phyloP scores from a whole-genome alignment of 495 filamentous ascomycete species.

The Neurospora sp. region DNA sequence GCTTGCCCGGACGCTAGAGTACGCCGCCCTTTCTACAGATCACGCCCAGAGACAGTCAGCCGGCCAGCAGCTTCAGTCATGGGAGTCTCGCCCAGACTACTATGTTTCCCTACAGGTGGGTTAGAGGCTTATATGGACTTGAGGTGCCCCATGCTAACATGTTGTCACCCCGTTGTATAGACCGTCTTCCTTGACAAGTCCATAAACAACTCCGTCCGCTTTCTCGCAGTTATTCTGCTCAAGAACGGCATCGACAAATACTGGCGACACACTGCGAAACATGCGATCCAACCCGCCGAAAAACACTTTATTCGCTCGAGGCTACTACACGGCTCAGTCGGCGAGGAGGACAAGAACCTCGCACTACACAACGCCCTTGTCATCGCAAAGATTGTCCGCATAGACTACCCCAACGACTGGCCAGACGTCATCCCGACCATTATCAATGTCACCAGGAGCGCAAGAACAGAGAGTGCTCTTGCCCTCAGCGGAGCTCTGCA shows the following conservation, averaged over 20 bases:
- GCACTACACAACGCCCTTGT: constrained; percentile 81
- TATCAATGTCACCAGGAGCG: constrained; percentile 46
- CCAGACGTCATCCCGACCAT: constrained; percentile 47
- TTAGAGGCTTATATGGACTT: constrained; percentile 1
- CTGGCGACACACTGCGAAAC: constrained; percentile 67
- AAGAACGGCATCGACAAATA: constrained; percentile 94
- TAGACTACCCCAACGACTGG: constrained; percentile 86
- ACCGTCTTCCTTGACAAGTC: constrained; percentile 68
- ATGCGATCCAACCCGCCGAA: constrained; percentile 62
- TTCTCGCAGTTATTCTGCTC: constrained; percentile 84
- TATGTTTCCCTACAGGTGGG: constrained; percentile 70
- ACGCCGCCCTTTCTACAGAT: constrained; percentile 65
- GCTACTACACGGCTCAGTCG: constrained; percentile 58
- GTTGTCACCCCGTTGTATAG: constrained; percentile 26
- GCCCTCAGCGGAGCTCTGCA: constrained; percentile 61
- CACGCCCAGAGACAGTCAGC: constrained; percentile 69
- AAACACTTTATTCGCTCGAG: constrained; percentile 64
- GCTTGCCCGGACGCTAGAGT: constrained; percentile 59
- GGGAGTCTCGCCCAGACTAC: constrained; percentile 69
- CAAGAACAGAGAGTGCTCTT: constrained; percentile 33
- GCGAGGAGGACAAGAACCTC: constrained; percentile 61
- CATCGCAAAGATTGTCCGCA: constrained; percentile 74
- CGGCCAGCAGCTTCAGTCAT: constrained; percentile 70
- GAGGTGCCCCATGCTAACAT: background rate
- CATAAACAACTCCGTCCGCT: constrained; percentile 63